Base-by-base conservation (phyloP, 2,329 filamentous ascomycete species). In the Epichloe scottii region DNA sequence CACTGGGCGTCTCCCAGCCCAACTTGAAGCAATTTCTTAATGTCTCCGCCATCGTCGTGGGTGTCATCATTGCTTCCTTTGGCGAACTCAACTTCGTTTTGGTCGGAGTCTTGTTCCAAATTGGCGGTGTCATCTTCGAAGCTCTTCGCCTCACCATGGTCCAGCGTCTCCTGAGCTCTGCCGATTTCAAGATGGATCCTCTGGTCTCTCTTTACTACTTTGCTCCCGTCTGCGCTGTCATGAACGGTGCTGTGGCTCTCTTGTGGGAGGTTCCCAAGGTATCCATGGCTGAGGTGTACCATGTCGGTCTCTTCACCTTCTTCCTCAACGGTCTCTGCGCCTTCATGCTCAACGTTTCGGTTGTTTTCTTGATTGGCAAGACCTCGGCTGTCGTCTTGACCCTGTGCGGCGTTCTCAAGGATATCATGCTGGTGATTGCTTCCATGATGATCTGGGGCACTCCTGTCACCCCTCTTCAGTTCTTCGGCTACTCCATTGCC, bases 1-100 rank as follows among this genome's bases (percentile, higher is more conserved):
- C 77, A 49, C 82, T 97, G 62, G 88, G 89, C 53, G 82, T 95
- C 48, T 82, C 87, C 14, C 82, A 87, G 55, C 87, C 89, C 50
- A 94, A 89, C 72, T 67, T 93, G 59, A 90, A 83, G 74, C 86
- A 89, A 46, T 84, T 98, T 61, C 79, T 87, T 65, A 98, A 98
- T 66, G 90, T 98, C 55, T 93, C 87, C 41, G 79, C 91, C 66
- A 98, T 98, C 62, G 93, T 97, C 49, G 69, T 97, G 49, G 93
- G 93, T 76, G 90, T 97, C 60, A 75, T 96, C 58, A 89, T 98
- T 63, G 93, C 93, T 47, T 95, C 91, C 1, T 80, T 95, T 56
- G 93, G 93, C 62, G 93, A 98, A 74, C 94, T 98, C 69, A 84
- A 90, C 66, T 98, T 98, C 66, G 85, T 88, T 62, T 74, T 86